Evolutionary conservation across 2,329 filamentous ascomycete genomes (phyloP).

Genomic region (Rhexocercosporidium sp.): DNA sequence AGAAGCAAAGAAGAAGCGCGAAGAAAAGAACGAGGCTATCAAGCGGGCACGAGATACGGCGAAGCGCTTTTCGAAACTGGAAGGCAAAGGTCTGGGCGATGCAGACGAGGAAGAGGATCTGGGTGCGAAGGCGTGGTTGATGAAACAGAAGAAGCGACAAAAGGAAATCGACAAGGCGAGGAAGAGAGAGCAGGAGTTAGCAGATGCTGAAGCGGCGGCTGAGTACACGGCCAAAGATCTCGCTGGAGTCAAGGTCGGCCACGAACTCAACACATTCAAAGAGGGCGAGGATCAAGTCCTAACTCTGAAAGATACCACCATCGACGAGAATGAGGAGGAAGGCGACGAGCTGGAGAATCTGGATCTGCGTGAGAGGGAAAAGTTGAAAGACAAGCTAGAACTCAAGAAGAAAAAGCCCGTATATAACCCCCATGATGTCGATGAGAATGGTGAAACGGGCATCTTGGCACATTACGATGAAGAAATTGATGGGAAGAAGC

Average conservation of each 20-base stretch:
- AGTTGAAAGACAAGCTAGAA: conserved; percentile 75
- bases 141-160: conserved; percentile 89
- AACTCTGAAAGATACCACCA: conserved; percentile 90
- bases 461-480: conserved; percentile 95
- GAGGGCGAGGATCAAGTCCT: conserved; percentile 87
- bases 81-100: conserved; percentile 86
- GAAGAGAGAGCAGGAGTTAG: conserved; percentile 75
- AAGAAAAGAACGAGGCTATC: conserved; percentile 80
- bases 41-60: conserved; percentile 87
- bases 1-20: conserved; percentile 75
- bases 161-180: conserved; percentile 85
- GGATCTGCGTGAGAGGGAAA: conserved; percentile 73
- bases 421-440: conserved; percentile 83
- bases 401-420: conserved; percentile 88
- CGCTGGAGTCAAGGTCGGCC: conserved; percentile 88
- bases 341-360: conserved; percentile 89
- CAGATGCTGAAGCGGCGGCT: conserved; percentile 72
- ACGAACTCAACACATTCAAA: conserved; percentile 81
- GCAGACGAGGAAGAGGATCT: conserved; percentile 66
- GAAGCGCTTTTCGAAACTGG: conserved; percentile 74
- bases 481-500: conserved; percentile 89
- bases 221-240: conserved; percentile 88
- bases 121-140: conserved; percentile 86
- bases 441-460: conserved; percentile 64
- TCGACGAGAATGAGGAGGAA: conserved; percentile 82